phyloP scores from a whole-genome alignment of 1,139 yeast species.

The Suhomyces kunorum region DNA sequence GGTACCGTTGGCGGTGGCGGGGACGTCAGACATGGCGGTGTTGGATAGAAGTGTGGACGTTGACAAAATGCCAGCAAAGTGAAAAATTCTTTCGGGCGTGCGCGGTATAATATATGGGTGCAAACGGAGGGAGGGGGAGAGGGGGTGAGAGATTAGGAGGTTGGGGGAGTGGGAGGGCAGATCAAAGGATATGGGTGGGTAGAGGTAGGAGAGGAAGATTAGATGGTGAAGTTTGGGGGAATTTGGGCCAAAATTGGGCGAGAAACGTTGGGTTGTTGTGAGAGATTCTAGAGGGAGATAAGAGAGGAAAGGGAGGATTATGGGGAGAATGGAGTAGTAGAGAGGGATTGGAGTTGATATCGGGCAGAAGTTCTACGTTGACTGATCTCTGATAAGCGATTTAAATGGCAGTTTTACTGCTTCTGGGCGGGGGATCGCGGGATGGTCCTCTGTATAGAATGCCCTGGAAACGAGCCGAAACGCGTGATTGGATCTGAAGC shows the following conservation, averaged over 20 bases:
- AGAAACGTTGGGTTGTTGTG: not conserved
- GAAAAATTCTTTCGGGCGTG: constrained; percentile 16
- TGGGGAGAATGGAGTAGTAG: too few species aligned
- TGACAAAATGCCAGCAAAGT: constrained; percentile 14
- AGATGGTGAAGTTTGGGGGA: not conserved
- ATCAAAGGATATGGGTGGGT: not conserved
- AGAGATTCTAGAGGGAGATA: too few species aligned
- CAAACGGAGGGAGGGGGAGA: constrained; percentile 1
- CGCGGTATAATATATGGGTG: constrained; percentile 9
- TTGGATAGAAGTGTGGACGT: constrained; percentile 3
- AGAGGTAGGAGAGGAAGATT: not conserved
- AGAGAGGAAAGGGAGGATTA: too few species aligned
- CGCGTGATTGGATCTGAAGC: too few species aligned
- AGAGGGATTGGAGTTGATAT: too few species aligned
- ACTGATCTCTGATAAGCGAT: too few species aligned
- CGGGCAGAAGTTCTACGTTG: too few species aligned
- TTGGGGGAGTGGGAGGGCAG: not conserved
- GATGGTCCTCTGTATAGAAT: too few species aligned
- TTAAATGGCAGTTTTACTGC: too few species aligned
- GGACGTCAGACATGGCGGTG: constrained; percentile 10
- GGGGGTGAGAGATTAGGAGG: too few species aligned
- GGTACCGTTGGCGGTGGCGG: constrained; percentile 18
- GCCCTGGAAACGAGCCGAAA: too few species aligned
- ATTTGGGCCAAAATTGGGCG: not conserved
- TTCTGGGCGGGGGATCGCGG: too few species aligned